phyloP scores from a whole-genome alignment of 1,284 basidiomycete species.

The Tylopilus sp. region DNA sequence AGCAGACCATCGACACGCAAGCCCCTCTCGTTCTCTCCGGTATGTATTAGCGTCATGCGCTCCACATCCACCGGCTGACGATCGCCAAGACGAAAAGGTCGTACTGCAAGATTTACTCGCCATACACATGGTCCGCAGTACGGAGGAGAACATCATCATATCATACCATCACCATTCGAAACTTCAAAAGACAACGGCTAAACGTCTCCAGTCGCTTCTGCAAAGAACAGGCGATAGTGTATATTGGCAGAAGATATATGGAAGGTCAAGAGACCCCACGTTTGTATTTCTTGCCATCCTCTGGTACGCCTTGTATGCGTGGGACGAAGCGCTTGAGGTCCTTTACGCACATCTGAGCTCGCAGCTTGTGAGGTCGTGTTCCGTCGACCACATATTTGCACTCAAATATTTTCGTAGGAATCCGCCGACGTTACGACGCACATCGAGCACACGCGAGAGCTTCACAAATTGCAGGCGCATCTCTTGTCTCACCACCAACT shows the following conservation, averaged over 20 bases:
- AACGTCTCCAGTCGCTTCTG: slow-evolving; percentile 35
- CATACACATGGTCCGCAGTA: slow-evolving; percentile 40
- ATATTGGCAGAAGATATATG: slow-evolving; percentile 54
- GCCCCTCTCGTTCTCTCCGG: slow-evolving; percentile 41
- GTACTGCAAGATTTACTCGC: slow-evolving; percentile 37
- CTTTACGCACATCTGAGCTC: slow-evolving; percentile 46
- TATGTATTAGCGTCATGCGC: not conserved
- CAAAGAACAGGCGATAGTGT: slow-evolving; percentile 41
- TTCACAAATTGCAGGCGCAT: slow-evolving; percentile 55
- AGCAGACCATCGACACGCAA: slow-evolving; percentile 50
- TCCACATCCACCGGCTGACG: not conserved
- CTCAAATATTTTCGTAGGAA: slow-evolving; percentile 37
- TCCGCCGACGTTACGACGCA: slow-evolving; percentile 34
- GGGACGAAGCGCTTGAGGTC: slow-evolving; percentile 53
- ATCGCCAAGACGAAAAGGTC: slow-evolving; percentile 19
- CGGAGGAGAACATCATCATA: slow-evolving; percentile 36
- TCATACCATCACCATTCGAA: slow-evolving; percentile 39
- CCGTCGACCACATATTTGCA: not conserved
- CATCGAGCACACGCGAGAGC: slow-evolving; percentile 42
- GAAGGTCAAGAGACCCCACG: not conserved
- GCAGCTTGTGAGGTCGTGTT: slow-evolving; percentile 34
- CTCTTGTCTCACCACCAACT: slow-evolving; percentile 51
- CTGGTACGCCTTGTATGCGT: slow-evolving; percentile 57
- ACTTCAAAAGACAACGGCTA: slow-evolving; percentile 34
- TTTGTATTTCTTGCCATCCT: slow-evolving; percentile 42